Conservation (phyloP, 1,139 yeast species). For the Diutina mesorugosa region DNA sequence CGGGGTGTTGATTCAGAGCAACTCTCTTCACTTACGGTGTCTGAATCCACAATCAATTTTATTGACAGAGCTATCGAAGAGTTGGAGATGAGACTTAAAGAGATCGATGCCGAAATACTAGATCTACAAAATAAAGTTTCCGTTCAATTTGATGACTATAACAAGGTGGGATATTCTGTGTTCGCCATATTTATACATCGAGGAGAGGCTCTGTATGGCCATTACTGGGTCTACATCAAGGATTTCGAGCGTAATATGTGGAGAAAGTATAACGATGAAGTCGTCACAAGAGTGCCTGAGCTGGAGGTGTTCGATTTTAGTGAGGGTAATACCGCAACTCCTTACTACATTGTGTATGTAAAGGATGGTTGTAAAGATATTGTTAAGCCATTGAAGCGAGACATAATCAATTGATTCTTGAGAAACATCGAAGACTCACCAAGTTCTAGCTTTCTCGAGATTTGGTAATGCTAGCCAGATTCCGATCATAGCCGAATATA, state of each 20-base stretch:
- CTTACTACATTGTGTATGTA: constrained; percentile 80
- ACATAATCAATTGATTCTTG: neutral
- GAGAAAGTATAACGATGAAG: constrained; percentile 88
- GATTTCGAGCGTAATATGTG: constrained; percentile 58
- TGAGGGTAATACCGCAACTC: constrained; percentile 77
- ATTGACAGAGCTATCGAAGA: constrained; percentile 20
- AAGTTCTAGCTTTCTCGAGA: neutral
- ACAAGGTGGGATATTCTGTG: constrained; percentile 59
- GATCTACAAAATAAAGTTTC: constrained; percentile 35
- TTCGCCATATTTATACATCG: constrained; percentile 91
- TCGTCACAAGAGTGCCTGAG: constrained; percentile 64
- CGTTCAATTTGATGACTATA: constrained; percentile 47
- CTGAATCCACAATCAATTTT: constrained; percentile 21
- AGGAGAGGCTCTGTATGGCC: constrained; percentile 94
- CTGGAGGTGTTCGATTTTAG: constrained; percentile 67
- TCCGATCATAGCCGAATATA: constrained; percentile 21
- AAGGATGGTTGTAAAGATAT: constrained; percentile 46
- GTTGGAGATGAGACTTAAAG: constrained; percentile 24
- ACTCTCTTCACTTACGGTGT: neutral
- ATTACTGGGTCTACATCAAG: constrained; percentile 87
- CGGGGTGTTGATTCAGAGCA: neutral
- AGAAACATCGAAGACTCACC: too few relatives aligned
- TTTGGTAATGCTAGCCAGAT: constrained; percentile 38
- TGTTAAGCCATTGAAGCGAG: constrained; percentile 49
- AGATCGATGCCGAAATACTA: constrained; percentile 24